Base-by-base conservation (phyloP, 2,329 filamentous ascomycete species). In the Ophiostoma sp. region DNA sequence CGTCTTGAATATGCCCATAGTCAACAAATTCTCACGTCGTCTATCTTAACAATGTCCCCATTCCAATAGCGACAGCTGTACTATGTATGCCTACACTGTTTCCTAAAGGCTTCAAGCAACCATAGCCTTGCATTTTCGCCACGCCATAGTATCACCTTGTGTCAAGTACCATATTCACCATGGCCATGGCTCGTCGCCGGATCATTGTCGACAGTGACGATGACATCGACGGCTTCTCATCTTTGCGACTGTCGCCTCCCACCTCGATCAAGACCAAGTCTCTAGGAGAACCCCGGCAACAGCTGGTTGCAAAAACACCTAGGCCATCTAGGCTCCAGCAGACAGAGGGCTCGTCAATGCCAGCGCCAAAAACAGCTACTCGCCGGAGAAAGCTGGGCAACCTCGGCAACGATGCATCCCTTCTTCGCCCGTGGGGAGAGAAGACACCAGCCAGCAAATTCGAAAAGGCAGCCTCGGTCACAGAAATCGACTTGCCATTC, bases 371-470 rank as follows among this genome's bases (percentile, higher is more conserved):
- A 20, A 67, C 66, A n/a, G 44, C 66, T 13, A 52, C 36, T 35
- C 66, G 66, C 33, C 66, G 66, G 33, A 52, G 66, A 35, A 67
- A 67, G 31, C 66, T 67, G 7, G 66, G 66, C 44, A 52, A 67
- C 17, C 15, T 54, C 31, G 23, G 31, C 23, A 68, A 17, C 33
- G 66, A 67, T 41, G 36, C 15, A 23, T 54, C 44, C 36, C 66
- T 67, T 17, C 65, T 74, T 20, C 69, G 64, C 6, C 69, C 68
- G 1, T 72, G 66, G 69, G 67, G 48, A 15, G 67, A n/a, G 15
- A 57, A n/a, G 20, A 57, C 48, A 2, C 44, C 48, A 5, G 48
- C 31, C 11, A 17, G 31, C 27, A n/a, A 68, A 15, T 13, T 8
- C 4, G n/a, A 7, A n/a, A 23, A 15, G 13, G 10, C 8, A 15